Evolutionary conservation across 345 rosid species (phyloP).

Genomic region (Syzygium jambos): DNA sequence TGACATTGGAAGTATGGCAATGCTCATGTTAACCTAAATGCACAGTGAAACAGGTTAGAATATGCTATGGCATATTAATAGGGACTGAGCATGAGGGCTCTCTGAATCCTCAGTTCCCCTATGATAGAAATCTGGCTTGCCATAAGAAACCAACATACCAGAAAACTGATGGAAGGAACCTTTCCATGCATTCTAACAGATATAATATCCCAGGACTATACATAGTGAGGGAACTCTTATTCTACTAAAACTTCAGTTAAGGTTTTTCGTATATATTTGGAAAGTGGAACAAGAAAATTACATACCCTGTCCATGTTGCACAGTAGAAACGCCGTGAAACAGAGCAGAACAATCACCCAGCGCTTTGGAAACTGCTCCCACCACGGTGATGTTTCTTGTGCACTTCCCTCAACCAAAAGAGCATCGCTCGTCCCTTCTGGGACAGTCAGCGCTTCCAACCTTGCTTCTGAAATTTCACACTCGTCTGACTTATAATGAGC

Average conservation of each 20-base stretch:
- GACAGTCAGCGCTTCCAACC: conserved; percentile 37
- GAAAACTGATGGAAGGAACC: neutral
- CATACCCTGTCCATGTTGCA: conserved; percentile 99
- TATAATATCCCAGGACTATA: neutral
- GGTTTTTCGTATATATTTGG: neutral
- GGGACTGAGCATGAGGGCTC: neutral
- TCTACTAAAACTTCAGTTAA: neutral
- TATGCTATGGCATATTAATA: neutral
- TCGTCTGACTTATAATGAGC: conserved; percentile 84
- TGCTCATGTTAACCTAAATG: conserved; percentile 94
- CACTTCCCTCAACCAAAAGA: conserved; percentile 33
- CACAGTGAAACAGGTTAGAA: conserved; percentile 6
- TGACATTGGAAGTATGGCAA: conserved; percentile 97
- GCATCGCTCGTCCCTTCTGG: conserved; percentile 49
- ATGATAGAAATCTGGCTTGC: neutral
- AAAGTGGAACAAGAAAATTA: neutral
- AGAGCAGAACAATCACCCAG: conserved; percentile 80
- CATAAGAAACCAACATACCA: neutral
- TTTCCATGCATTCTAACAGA: neutral
- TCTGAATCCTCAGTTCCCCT: neutral
- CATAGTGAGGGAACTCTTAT: neutral
- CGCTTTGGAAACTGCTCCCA: conserved; percentile 80
- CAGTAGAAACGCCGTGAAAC: conserved; percentile 71
- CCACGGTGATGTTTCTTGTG: conserved; percentile 54
- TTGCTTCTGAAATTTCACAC: conserved; percentile 44